Evolutionary conservation across 2,329 filamentous ascomycete species (phyloP), one percentile per base, ranked within the genome.

Genomic region (Zymoseptoria ardabiliae): DNA sequence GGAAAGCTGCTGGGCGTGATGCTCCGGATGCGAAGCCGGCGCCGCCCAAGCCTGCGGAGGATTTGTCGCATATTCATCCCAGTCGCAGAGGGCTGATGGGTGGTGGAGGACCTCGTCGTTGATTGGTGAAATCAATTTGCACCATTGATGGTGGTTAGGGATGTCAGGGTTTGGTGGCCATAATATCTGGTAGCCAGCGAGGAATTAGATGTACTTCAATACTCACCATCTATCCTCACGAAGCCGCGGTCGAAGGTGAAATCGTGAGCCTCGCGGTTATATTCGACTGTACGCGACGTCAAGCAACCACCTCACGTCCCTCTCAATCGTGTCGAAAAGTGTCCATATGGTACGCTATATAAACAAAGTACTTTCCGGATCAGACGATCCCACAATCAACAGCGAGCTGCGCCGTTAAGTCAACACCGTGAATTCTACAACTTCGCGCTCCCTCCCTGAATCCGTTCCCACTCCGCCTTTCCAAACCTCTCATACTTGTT

Each of bases 361-460:
- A n/a, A 28, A 13, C 55, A 56, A 54, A 19, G 11, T 51, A 56
- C 51, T 11, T 56, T 50, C 48, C 50, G 20, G 22, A 50, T 22
- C 17, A 19, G 17, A 2, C 13, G 4, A 17, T 45, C 13, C 35
- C 35, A 45, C 13, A 41, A 45, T 45, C 35, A 45, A 45, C 35
- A 45, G 35, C 35, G 17, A 45, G 13, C 35, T 45, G 35, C 35
- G 35, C 35, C 35, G 11, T 17, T 7, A n/a, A 17, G 35, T n/a
- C 17, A n/a, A 13, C 41, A 7, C 53, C 20, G 54, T 30, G 51
- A 21, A 28, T 8, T 84, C 88, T 88, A 93, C 63, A 95, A 74
- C 77, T 86, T 93, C 20, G 90, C 87, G 61, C 80, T 79, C 0
- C 90, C 90, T 1, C 76, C 83, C 45, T 81, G 81, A 64, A 96